A percentile compares a stretch with the other conserved stretches of the same genome.
Conservation (phyloP, 1,139 yeast genomes). For the Candida sojae region DNA sequence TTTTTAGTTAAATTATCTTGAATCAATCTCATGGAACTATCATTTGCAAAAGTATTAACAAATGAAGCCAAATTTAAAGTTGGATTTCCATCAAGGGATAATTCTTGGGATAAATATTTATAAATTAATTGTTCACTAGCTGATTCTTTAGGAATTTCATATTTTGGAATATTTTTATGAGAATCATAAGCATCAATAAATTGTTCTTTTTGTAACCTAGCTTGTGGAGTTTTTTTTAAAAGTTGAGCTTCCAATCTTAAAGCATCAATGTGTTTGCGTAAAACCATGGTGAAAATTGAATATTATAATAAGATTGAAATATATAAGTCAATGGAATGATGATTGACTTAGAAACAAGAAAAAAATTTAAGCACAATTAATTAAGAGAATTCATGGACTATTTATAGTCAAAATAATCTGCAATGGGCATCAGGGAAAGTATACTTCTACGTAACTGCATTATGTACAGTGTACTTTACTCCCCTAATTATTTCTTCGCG, state of each 20-base stretch:
- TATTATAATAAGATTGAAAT: neutral
- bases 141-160: constrained; percentile 60
- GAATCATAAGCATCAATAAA: constrained; percentile 38
- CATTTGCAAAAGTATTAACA: constrained; percentile 73
- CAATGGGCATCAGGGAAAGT: too few species aligned
- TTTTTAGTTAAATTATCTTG: constrained; percentile 78
- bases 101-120: constrained; percentile 67
- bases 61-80: constrained; percentile 84
- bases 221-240: constrained; percentile 26
- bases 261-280: constrained; percentile 41
- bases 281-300: constrained; percentile 32
- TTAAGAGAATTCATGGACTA: neutral
- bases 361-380: too few species aligned
- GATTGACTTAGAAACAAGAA: neutral
- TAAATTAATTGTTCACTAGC: constrained; percentile 55
- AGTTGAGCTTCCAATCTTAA: constrained; percentile 33
- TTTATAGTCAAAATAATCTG: neutral
- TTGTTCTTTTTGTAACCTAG: constrained; percentile 29
- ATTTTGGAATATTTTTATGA: constrained; percentile 43
- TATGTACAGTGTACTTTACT: neutral
- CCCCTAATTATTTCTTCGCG: too few species aligned
- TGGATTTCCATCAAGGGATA: constrained; percentile 83
- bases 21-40: constrained; percentile 46
- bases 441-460: neutral
- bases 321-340: neutral